phyloP scores from a whole-genome alignment of 139 green algal species.

The Coelastrella sp. region DNA sequence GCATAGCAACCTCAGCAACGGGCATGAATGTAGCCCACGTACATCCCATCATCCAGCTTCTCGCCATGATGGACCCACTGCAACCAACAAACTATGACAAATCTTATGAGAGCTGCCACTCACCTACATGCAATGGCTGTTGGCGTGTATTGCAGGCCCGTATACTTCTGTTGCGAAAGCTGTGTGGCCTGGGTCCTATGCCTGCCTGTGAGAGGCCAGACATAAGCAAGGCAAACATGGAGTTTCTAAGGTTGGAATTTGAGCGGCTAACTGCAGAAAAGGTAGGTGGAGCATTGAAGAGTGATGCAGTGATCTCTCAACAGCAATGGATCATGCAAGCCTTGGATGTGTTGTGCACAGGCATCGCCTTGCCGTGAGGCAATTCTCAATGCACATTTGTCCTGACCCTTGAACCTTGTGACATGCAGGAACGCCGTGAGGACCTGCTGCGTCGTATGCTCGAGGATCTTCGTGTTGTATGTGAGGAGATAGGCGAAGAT shows the following conservation, averaged over 20 bases:
- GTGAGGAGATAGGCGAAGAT: conserved; percentile 61
- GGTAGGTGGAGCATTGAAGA: conserved; percentile 30
- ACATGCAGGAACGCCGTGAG: conserved; percentile 42
- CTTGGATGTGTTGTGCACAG: too few species aligned
- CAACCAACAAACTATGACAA: too few species aligned
- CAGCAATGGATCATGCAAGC: too few species aligned
- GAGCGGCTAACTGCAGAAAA: conserved; percentile 52
- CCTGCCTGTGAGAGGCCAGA: conserved; percentile 15
- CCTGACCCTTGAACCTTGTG: background rate
- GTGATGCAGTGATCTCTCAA: too few species aligned
- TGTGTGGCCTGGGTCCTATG: conserved; percentile 19
- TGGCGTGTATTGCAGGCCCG: background rate
- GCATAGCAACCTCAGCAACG: background rate
- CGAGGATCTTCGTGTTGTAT: conserved; percentile 42
- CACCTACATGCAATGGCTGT: too few species aligned
- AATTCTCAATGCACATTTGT: too few species aligned
- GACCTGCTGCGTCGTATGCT: conserved; percentile 23
- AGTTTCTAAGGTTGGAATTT: conserved; percentile 61
- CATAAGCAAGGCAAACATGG: conserved; percentile 50
- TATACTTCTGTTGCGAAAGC: background rate
- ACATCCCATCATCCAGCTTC: too few species aligned
- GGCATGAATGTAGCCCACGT: too few species aligned
- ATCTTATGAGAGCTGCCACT: too few species aligned
- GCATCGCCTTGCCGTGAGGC: too few species aligned
- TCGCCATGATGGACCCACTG: too few species aligned